Conservation (phyloP, 2,329 filamentous ascomycete species). For the Pseudopithomyces chartarum region DNA sequence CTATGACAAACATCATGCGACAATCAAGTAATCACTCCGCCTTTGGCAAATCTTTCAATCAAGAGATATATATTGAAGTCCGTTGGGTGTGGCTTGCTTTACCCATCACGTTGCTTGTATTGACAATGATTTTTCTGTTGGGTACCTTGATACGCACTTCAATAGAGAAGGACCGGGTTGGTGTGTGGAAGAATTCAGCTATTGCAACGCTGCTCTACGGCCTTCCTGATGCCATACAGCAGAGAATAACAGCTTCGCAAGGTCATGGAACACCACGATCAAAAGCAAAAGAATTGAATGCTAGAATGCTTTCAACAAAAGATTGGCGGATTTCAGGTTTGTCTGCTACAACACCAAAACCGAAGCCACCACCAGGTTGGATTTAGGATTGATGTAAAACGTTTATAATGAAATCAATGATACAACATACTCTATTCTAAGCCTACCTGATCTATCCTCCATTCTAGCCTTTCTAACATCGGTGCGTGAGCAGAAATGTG, state of each 20-base stretch:
- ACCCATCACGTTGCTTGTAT: conserved; percentile 18
- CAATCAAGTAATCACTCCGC: conserved; percentile 12
- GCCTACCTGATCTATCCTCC: not conserved
- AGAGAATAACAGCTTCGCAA: conserved; percentile 5
- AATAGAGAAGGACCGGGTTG: conserved; percentile 14
- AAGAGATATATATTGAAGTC: conserved; percentile 24
- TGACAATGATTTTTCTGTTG: conserved; percentile 22
- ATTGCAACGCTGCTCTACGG: conserved; percentile 14
- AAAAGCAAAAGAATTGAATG: conserved; percentile 11
- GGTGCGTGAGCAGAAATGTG: not conserved
- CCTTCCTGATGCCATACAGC: conserved; percentile 12
- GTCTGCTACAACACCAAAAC: conserved; percentile 2
- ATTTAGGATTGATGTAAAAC: conserved; percentile 1
- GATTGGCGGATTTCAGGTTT: conserved; percentile 12
- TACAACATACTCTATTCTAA: not conserved
- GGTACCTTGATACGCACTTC: conserved; percentile 22
- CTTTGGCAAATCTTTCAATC: conserved; percentile 9
- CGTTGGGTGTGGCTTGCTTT: conserved; percentile 30
- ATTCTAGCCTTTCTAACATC: not conserved
- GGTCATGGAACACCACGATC: conserved; percentile 9
- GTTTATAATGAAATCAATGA: not conserved
- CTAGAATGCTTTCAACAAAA: conserved; percentile 13
- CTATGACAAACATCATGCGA: conserved; percentile 19
- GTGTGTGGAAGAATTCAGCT: conserved; percentile 26
- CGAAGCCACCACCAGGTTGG: conserved; percentile 12